A percentile compares a stretch with the other conserved stretches of the same genome.
phyloP scores from a whole-genome alignment of 2,329 filamentous ascomycete species.

The Monilinia fructigena region DNA sequence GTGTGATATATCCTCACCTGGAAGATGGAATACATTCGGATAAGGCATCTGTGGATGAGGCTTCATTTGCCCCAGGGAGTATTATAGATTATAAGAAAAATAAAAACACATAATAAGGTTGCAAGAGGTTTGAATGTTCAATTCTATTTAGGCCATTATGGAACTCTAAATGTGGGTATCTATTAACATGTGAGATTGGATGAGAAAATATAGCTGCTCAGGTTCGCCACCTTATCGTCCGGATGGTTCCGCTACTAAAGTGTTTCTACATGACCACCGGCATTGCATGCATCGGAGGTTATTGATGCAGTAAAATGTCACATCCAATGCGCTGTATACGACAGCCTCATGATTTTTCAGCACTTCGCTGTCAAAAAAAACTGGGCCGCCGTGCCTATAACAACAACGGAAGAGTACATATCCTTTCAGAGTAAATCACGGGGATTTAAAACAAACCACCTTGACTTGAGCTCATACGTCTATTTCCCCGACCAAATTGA shows the following conservation, averaged over 20 bases:
- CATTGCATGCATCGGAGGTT: slow-evolving; percentile 16
- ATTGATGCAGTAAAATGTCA: slow-evolving; percentile 14
- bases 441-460: background rate
- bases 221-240: slow-evolving; percentile 18
- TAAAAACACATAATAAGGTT: no score
- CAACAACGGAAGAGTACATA: background rate
- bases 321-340: slow-evolving; percentile 1
- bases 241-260: slow-evolving; percentile 12
- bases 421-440: background rate
- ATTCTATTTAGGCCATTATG: no score
- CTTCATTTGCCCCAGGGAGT: background rate
- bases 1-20: slow-evolving; percentile 9
- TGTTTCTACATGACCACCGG: background rate
- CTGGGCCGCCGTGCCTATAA: background rate
- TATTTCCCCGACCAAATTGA: background rate
- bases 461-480: background rate
- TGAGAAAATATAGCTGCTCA: background rate
- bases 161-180: slow-evolving; percentile 10
- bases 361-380: slow-evolving; percentile 13
- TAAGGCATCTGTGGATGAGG: slow-evolving; percentile 6
- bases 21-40: slow-evolving; percentile 15
- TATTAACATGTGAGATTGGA: background rate
- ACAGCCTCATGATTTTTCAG: background rate
- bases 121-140: no score
- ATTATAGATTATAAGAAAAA: background rate